Evolutionary conservation across 1,284 basidiomycete genomes (phyloP), one percentile per base, ranked within the genome.

Genomic region (Irpex sp.): DNA sequence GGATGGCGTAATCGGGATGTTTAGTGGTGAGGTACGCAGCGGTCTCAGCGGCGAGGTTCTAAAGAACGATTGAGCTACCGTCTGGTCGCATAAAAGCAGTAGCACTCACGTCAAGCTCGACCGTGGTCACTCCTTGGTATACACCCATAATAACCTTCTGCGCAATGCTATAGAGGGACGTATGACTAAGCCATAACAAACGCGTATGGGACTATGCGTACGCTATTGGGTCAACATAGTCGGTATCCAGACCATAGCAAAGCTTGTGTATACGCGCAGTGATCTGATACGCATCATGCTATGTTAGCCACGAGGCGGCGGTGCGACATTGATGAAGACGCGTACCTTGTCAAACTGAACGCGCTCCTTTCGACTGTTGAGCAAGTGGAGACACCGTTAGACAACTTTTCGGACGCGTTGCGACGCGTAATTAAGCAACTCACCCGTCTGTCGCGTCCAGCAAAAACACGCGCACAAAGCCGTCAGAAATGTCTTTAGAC

Each of bases 101-200:
- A 5, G 19, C 9, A 82, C 88, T 71, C 69, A 95, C 93, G 77
- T 99, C 97, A 64, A 99, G 91, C 77, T 99, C 97, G 63, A 95
- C 93, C 7, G 97, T 99, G 7, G 96, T 99, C 19, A 98, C 95
- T 58, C 96, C 96, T 67, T 94, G 90, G 76, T 97, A 97, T 59
- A 98, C 95, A 71, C 97, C 97, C 57, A 91, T 87, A 61, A 97
- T 94, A 65, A 99, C 97, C 76, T 97, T 97, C 79, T 96, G 94
- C 19, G 94, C 89, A 65, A 96, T 89, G 71, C 91, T 93, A 67
- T 1, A 4, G 19, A 51, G 57, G 64, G 6, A 59, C 57, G 5
- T 11, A 31, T 31, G 26, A 15, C 44, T 54, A 58, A 58, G 60
- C 57, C 31, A 44, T 40, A 49, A 49, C 38, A 49, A 11, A 31